Conservation (phyloP, 2,329 filamentous ascomycete genomes). For the Phaeophleospora eucalypticola region DNA sequence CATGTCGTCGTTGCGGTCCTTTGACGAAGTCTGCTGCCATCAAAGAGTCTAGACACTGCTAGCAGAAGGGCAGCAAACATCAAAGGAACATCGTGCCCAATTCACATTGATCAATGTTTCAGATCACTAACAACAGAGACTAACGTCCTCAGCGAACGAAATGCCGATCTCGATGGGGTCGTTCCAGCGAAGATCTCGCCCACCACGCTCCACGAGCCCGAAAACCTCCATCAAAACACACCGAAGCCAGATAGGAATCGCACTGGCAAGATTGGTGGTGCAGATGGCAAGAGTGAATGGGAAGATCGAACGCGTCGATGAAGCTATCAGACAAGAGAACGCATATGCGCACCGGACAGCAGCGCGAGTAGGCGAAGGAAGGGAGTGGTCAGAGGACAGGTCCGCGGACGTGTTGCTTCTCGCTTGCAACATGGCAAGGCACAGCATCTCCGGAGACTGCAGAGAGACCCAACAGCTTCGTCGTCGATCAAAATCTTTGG, state of each 20-base stretch:
- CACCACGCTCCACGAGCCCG: too few species aligned
- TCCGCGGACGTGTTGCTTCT: background rate
- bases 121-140: too few species aligned
- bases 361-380: background rate
- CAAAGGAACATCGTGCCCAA: too few species aligned
- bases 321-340: background rate
- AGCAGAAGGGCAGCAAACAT: too few species aligned
- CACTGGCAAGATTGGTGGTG: background rate
- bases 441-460: background rate
- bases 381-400: background rate
- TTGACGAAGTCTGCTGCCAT: too few species aligned
- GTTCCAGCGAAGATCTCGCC: too few species aligned
- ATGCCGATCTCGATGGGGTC: too few species aligned
- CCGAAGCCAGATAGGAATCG: background rate
- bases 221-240: background rate
- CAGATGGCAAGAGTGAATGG: slow-evolving; percentile 3
- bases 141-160: too few species aligned
- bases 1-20: too few species aligned
- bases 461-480: background rate
- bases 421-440: background rate
- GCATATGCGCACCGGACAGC: background rate
- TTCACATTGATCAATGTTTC: too few species aligned
- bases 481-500: background rate
- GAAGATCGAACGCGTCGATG: background rate
- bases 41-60: too few species aligned